A percentile compares a stretch with the other conserved stretches of the same genome.
Evolutionary conservation across 1,139 yeast species (phyloP).

Genomic region (Geotrichum aggregatum): DNA sequence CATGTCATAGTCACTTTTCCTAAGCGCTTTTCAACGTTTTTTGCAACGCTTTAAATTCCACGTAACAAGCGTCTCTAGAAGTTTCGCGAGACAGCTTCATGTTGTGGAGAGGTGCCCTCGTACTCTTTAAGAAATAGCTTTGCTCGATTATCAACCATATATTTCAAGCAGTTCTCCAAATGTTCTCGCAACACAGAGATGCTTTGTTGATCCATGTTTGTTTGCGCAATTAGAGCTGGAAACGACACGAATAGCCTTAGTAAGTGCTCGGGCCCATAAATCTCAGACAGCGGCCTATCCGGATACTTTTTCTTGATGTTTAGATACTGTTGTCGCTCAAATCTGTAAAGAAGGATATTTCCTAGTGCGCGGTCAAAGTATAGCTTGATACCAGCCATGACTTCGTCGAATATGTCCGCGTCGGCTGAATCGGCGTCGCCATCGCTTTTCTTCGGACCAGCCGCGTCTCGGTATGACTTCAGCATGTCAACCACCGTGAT

Average conservation of each 20-base stretch:
- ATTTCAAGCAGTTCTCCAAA: slow-evolving; percentile 51
- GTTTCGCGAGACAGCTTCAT: slow-evolving; percentile 48
- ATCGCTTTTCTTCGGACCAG: slow-evolving; percentile 8
- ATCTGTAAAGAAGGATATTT: slow-evolving; percentile 68
- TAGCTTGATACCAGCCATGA: slow-evolving; percentile 60
- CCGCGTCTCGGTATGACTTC: slow-evolving; percentile 42
- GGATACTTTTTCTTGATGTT: slow-evolving; percentile 47
- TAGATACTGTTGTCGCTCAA: slow-evolving; percentile 77
- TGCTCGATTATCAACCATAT: slow-evolving; percentile 46
- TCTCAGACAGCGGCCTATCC: slow-evolving; percentile 41
- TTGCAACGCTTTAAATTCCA: background rate
- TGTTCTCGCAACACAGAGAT: slow-evolving; percentile 53
- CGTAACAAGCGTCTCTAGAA: background rate
- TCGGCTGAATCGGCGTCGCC: slow-evolving; percentile 31
- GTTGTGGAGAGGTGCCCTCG: slow-evolving; percentile 58
- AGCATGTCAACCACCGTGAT: slow-evolving; percentile 53
- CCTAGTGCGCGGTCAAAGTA: slow-evolving; percentile 78
- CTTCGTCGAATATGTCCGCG: slow-evolving; percentile 59
- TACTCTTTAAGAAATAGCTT: slow-evolving; percentile 48
- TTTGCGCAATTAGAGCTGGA: slow-evolving; percentile 74
- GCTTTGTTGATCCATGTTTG: slow-evolving; percentile 77
- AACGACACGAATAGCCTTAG: slow-evolving; percentile 67
- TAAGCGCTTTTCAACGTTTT: background rate
- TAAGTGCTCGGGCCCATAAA: slow-evolving; percentile 77
- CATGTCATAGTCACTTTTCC: background rate